A percentile compares a stretch with the other conserved stretches of the same genome.
Conservation (phyloP, 139 green algal genomes). For the Chlamydomonas incerta region DNA sequence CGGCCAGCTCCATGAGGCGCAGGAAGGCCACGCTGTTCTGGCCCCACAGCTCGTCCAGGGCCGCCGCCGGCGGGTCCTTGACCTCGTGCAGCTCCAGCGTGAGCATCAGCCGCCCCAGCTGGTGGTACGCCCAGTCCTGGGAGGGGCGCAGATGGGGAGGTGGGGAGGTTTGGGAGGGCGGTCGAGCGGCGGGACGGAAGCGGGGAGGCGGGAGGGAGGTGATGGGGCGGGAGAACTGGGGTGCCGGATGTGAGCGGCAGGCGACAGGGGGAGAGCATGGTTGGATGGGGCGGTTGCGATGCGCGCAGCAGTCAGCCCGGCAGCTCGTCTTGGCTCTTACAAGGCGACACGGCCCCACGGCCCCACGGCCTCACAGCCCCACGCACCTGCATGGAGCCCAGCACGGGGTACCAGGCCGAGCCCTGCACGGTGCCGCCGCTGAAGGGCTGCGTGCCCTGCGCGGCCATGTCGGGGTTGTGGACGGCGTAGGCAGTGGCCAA, state of each 20-base stretch:
- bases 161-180: neutral
- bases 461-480: neutral
- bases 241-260: too few relatives aligned
- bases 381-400: conserved; percentile 33
- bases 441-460: neutral
- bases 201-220: too few relatives aligned
- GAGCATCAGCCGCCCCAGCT: conserved; percentile 14
- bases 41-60: conserved; percentile 19
- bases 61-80: conserved; percentile 20
- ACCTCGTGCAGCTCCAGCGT: conserved; percentile 49
- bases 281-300: neutral
- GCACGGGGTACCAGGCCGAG: conserved; percentile 32
- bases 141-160: neutral
- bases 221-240: too few relatives aligned
- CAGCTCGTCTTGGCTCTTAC: neutral
- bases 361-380: neutral
- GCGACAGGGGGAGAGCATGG: too few relatives aligned
- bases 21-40: neutral
- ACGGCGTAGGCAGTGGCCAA: conserved; percentile 9
- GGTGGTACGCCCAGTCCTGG: conserved; percentile 51
- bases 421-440: conserved; percentile 6
- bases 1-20: conserved; percentile 33
- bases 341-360: too few relatives aligned
- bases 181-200: neutral
- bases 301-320: too few relatives aligned